phyloP scores from a whole-genome alignment of 768 basidiomycete genomes.

The Tulasnella sp. region DNA sequence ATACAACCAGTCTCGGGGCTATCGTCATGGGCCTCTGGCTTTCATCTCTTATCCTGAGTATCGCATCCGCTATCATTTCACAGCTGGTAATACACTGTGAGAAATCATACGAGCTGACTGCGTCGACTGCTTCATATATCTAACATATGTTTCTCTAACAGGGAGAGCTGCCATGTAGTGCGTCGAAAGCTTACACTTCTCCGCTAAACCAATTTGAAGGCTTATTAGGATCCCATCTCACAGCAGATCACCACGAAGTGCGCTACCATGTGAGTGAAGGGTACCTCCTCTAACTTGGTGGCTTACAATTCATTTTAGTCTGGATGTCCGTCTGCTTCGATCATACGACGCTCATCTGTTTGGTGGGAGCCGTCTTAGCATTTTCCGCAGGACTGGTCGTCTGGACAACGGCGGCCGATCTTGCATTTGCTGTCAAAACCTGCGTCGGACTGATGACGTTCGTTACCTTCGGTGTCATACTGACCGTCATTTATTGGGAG shows the following conservation, averaged over 20 bases:
- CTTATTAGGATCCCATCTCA: not conserved
- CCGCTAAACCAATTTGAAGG: not conserved
- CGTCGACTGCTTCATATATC: not conserved
- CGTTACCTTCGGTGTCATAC: conserved; percentile 4
- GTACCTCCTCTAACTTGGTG: not conserved
- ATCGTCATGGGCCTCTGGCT: conserved; percentile 11
- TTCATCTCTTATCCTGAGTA: conserved; percentile 11
- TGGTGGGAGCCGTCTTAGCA: conserved; percentile 13
- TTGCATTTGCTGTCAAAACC: not conserved
- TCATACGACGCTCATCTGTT: conserved; percentile 3
- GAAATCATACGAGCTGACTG: not conserved
- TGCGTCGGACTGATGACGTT: not conserved
- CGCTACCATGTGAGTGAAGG: not conserved
- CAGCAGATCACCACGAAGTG: conserved; percentile 9
- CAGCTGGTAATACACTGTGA: conserved; percentile 13
- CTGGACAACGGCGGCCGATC: not conserved
- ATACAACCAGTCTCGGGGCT: not conserved
- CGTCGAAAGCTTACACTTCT: not conserved
- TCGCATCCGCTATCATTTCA: conserved; percentile 15
- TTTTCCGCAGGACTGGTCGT: conserved; percentile 12
- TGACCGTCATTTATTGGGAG: conserved; percentile 13
- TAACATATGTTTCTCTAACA: not conserved
- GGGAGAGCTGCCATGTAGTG: conserved; percentile 15
- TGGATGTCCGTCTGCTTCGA: conserved; percentile 9
- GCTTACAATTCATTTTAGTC: not conserved